Evolutionary conservation across 495 filamentous ascomycete species (phyloP).

Genomic region (Neurospora sp.): DNA sequence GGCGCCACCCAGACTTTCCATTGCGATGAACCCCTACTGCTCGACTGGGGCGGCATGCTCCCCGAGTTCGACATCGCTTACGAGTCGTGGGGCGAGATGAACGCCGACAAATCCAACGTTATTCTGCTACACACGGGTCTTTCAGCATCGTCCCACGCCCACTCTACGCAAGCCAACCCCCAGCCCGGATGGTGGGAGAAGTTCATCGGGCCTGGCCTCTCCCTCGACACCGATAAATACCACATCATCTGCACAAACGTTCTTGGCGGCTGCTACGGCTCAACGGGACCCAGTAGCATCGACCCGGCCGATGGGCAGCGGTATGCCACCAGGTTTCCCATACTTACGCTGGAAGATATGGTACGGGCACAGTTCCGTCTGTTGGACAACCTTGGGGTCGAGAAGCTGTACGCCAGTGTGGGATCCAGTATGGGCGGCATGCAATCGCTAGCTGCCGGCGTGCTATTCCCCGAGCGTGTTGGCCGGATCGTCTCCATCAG

Average conservation of each 20-base stretch:
- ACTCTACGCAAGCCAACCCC: conserved; percentile 73
- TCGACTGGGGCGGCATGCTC: conserved; percentile 90
- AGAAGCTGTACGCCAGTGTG: conserved; percentile 82
- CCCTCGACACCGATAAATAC: conserved; percentile 85
- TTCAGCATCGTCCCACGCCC: conserved; percentile 91
- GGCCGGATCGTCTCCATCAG: conserved; percentile 79
- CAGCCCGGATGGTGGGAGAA: conserved; percentile 98
- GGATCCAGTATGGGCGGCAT: conserved; percentile 98
- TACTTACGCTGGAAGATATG: conserved; percentile 96
- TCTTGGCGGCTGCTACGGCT: conserved; percentile 91
- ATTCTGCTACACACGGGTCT: conserved; percentile 91
- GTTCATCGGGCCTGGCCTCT: conserved; percentile 84
- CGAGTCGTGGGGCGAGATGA: conserved; percentile 85
- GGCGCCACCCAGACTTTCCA: conserved; percentile 69
- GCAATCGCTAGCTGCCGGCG: conserved; percentile 89
- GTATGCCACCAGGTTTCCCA: conserved; percentile 94
- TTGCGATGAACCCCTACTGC: conserved; percentile 60
- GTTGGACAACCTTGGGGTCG: conserved; percentile 67
- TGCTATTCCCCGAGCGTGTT: conserved; percentile 72
- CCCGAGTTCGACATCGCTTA: conserved; percentile 83
- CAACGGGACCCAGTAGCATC: conserved; percentile 78
- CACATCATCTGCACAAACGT: conserved; percentile 95
- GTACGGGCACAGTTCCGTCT: conserved; percentile 90
- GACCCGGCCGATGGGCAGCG: conserved; percentile 81
- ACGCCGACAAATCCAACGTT: conserved; percentile 73